A percentile compares a stretch with the other conserved stretches of the same genome.
These are phyloP conservation scores for Aspergillus wentii DNA, from an alignment of 495 filamentous ascomycete genomes.

Conservation along the genomic window DNA sequence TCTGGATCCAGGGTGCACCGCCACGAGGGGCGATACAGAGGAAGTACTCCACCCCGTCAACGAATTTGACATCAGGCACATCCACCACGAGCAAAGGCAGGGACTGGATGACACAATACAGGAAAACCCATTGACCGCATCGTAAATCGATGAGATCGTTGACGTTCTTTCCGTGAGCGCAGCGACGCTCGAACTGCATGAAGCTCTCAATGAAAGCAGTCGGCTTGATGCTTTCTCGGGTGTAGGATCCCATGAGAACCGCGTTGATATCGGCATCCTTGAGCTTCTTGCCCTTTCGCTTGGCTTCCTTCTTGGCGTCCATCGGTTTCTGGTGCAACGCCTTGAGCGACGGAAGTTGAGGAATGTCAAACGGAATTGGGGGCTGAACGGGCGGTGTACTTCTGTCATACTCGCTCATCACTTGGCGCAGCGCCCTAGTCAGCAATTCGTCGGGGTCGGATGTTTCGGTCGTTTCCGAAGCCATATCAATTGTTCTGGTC, in stretches of 20 bases:
- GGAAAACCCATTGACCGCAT: slow-evolving; percentile 88
- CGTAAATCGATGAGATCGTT: slow-evolving; percentile 74
- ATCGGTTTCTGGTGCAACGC: slow-evolving; percentile 54
- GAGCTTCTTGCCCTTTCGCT: slow-evolving; percentile 61
- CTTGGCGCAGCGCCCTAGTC: slow-evolving; percentile 57
- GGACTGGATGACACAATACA: slow-evolving; percentile 86
- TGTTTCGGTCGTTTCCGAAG: slow-evolving; percentile 28
- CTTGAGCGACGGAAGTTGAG: slow-evolving; percentile 67
- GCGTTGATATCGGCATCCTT: slow-evolving; percentile 71
- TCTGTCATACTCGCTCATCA: slow-evolving; percentile 82
- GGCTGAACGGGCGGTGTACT: slow-evolving; percentile 84
- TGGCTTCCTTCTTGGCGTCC: slow-evolving; percentile 64
- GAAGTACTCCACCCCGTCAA: slow-evolving; percentile 89
- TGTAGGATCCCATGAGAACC: slow-evolving; percentile 71
- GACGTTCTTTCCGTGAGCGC: slow-evolving; percentile 63
- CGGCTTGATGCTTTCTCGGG: slow-evolving; percentile 59
- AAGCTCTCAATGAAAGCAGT: slow-evolving; percentile 73
- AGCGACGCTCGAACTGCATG: slow-evolving; percentile 75
- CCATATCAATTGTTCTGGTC: slow-evolving; percentile 47
- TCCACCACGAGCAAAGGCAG: slow-evolving; percentile 88
- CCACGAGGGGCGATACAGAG: slow-evolving; percentile 86
- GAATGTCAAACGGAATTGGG: slow-evolving; percentile 87
- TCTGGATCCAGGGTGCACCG: slow-evolving; percentile 79
- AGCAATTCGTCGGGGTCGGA: slow-evolving; percentile 40
- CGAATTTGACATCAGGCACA: slow-evolving; percentile 70